Base-by-base conservation (phyloP, 2,329 filamentous ascomycete species). In the Paraconiothyrium brasiliense region DNA sequence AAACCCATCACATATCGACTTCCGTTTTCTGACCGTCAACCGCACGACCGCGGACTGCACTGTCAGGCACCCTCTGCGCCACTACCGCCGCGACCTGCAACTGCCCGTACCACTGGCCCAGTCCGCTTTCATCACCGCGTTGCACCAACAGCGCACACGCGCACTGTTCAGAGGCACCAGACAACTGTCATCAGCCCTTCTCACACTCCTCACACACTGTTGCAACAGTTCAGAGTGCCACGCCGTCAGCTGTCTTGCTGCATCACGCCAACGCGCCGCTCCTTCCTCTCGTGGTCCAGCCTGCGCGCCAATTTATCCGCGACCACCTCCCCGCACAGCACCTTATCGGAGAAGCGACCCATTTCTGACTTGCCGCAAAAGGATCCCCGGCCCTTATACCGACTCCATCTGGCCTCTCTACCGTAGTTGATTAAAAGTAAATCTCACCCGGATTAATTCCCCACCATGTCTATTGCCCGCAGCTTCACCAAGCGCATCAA, bases 401-500 rank as follows among this genome's bases (percentile, higher is more conserved):
- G 67, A 57, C 58, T 27, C 63, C 63, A 67, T 67, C 67, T 65
- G 64, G 69, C 68, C 27, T 37, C 48, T 44, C 41, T 51, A 35
- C 67, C 60, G 61, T 62, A 67, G 62, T 70, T 58, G 54, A 59
- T 67, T 68, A 68, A 64, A 62, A 66, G 62, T 63, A 66, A 72
- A 70, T 71, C 60, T 64, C 64, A 68, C 64, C 60, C 52, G 67
- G 68, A 76, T 74, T 71, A 76, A 76, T 68, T 66, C 57, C 58
- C 64, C 74, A 79, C 66, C 67, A 84, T 84, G 84, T 88, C 86
- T 71, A 81, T 94, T 69, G 85, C 89, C 56, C 86, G 91, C 75
- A 90, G 90, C 61, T 91, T 94, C 77, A 91, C 89, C 69, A 87
- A 88, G 78, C 87, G 89, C 79, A 83, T 82, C 68, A 91, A 88